A percentile compares a stretch with the other conserved stretches of the same genome.
Evolutionary conservation across 768 basidiomycete species (phyloP).

Genomic region (Lactarius hatsudake): DNA sequence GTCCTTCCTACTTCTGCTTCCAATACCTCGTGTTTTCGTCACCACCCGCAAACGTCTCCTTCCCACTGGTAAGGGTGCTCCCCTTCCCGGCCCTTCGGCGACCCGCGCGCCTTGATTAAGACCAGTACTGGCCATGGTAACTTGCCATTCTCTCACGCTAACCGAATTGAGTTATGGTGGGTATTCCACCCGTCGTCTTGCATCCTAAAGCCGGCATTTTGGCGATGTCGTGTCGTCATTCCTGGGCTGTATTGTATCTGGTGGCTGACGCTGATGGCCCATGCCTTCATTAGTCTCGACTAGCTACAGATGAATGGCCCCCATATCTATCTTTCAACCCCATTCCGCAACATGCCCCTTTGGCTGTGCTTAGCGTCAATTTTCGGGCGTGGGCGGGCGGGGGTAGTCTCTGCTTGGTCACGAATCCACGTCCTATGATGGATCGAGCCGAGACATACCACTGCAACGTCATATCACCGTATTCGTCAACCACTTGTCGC

Average conservation of each 20-base stretch:
- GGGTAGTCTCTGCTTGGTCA: background rate
- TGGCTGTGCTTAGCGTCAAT: background rate
- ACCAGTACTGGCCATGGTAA: background rate
- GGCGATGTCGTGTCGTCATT: constrained; percentile 23
- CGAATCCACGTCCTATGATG: background rate
- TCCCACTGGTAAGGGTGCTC: background rate
- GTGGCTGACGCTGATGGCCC: constrained; percentile 17
- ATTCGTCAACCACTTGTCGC: too few relatives aligned
- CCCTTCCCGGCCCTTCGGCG: background rate
- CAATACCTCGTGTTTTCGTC: background rate
- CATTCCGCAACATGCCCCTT: constrained; percentile 8
- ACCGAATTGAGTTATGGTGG: constrained; percentile 3
- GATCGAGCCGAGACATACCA: background rate
- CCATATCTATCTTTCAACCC: constrained; percentile 10
- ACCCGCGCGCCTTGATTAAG: background rate
- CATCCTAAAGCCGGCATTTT: constrained; percentile 5
- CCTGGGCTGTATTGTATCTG: background rate
- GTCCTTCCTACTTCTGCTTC: background rate
- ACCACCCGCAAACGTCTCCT: background rate
- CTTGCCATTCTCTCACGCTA: background rate
- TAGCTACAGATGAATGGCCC: background rate
- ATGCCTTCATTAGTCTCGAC: constrained; percentile 16
- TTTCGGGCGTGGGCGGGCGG: background rate
- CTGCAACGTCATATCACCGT: background rate
- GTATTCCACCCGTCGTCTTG: background rate